Evolutionary conservation across 768 basidiomycete genomes (phyloP).

Genomic region (Hortiboletus flavorubellus): DNA sequence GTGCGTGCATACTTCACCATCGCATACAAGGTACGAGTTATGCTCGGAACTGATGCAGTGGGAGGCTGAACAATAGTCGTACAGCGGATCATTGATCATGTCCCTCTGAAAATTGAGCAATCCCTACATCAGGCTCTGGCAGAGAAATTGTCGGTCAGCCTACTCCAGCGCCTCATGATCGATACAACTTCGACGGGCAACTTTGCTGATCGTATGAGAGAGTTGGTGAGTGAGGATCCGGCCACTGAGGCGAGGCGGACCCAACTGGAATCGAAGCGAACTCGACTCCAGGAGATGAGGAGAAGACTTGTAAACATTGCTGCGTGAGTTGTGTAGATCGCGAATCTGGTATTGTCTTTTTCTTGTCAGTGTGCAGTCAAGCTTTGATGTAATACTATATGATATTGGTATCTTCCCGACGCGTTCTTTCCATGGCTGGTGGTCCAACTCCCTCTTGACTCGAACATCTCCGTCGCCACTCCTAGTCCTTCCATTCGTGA

Average conservation of each 20-base stretch:
- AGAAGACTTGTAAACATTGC: conserved; percentile 33
- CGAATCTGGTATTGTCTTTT: not conserved
- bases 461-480: not conserved
- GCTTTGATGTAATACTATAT: not conserved
- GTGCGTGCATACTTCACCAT: conserved; percentile 56
- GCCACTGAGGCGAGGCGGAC: conserved; percentile 32
- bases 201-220: conserved; percentile 33
- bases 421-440: not conserved
- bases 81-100: conserved; percentile 53
- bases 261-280: conserved; percentile 32
- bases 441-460: too few species aligned
- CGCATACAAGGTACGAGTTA: conserved; percentile 45
- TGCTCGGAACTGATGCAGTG: not conserved
- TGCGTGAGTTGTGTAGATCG: conserved; percentile 1
- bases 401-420: not conserved
- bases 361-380: not conserved
- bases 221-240: conserved; percentile 48
- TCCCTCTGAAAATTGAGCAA: conserved; percentile 50
- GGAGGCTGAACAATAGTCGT: not conserved
- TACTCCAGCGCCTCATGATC: conserved; percentile 35
- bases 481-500: not conserved
- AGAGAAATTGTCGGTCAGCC: conserved; percentile 30
- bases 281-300: conserved; percentile 39
- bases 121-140: conserved; percentile 41
- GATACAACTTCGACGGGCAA: conserved; percentile 11